Evolutionary conservation across 345 rosid genomes (phyloP), one percentile per base, ranked within the genome.

Genomic region (Rhizophora apiculata): DNA sequence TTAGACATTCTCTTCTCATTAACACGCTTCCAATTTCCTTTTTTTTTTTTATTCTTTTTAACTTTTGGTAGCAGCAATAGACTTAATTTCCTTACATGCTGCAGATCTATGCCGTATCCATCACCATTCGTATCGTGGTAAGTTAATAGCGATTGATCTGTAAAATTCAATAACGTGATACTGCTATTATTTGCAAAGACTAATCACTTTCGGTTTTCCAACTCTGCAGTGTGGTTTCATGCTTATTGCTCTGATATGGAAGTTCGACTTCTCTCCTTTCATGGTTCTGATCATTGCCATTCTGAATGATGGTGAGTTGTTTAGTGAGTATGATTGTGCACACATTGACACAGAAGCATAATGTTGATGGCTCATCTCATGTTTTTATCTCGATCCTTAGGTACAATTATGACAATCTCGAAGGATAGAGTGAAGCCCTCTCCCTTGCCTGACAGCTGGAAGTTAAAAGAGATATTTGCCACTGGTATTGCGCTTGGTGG

Each of bases 341-440:
- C 6, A 24, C 6, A 24, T 2, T 27, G 24, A 22, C 16, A 3
- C 30, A 24, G 6, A 21, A 15, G 22, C 22, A 56, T 22, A 5
- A 24, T 21, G 24, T 27, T 24, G 11, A 56, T 22, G 16, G 3
- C 30, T 13, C 26, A 56, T 43, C 49, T 27, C 34, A 27, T 20
- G 48, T 7, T 6, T 22, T 21, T 15, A 0, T 52, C 57, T 18
- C 19, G 36, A 39, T 54, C 62, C 20, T 18, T 4, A 74, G 77
- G 81, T 18, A 77, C 81, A 34, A 77, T 77, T 64, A 77, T 77
- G 81, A 77, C 81, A 20, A 72, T 77, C 71, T 77, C 81, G 20
- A 77, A 73, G 60, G 81, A 77, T 49, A 72, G 76, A 46, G 81
- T 77, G 64, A 77, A 72, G 74, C 74, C 81, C 24, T 77, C 81